Evolutionary conservation across 2,329 filamentous ascomycete genomes (phyloP), one percentile per base, ranked within the genome.

Genomic region (Coniochaeta prunicola): DNA sequence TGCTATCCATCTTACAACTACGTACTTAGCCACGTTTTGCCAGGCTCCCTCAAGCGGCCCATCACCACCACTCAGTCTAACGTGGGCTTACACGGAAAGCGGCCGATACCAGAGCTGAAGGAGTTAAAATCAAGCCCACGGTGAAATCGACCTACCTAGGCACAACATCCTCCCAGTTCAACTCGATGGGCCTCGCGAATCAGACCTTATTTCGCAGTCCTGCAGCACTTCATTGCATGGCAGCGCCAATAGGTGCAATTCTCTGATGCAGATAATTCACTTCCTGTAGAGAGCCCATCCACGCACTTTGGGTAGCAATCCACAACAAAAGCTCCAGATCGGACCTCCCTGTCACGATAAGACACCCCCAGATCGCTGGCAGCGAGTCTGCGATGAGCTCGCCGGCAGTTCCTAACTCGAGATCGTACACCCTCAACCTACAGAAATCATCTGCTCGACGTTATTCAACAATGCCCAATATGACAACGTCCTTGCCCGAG

Each of bases 401-500:
- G 54, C 33, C 54, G 31, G 40, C 26, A 26, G 33, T 56, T 34
- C 33, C 42, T 17, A 19, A 33, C 36, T 21, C 54, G 36, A 56
- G 24, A 21, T 42, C 13, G 30, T 56, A 56, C 34, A 42, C 21
- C n/a, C n/a, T 56, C 54, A 40, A 38, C 13, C 21, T 40, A 19
- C 54, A 21, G 31, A 9, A 33, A 55, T 10, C 9, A 8, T 48
- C 57, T 31, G 21, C 33, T n/a, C 53, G 36, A 42, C 42, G 21
- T 26, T 3, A 4, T 4, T 34, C 53, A 55, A 31, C 30, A 21
- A 55, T 55, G 53, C 19, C 6, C 4, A 33, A 13, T 28, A 55
- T 10, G 31, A 8, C 21, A 10, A 24, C n/a, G 17, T 60, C 26
- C 55, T 53, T 60, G 19, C 54, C 59, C 34, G 61, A 65, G 33